Evolutionary conservation across 1,284 basidiomycete species (phyloP).

Genomic region (Rhodotorula mucilaginosa): DNA sequence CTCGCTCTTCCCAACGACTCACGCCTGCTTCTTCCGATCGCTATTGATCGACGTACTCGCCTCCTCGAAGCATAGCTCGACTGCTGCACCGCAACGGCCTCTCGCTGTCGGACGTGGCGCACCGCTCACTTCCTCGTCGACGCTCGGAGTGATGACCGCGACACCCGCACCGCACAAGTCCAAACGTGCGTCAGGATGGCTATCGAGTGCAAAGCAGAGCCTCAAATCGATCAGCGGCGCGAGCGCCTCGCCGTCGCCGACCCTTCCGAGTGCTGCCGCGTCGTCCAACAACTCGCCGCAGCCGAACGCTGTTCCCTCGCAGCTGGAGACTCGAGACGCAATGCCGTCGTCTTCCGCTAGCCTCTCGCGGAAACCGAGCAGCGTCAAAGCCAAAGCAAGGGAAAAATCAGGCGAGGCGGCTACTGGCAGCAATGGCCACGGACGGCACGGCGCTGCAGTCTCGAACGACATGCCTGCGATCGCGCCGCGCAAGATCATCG

Average conservation of each 20-base stretch:
- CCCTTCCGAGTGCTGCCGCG: background rate
- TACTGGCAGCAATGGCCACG: too few species aligned
- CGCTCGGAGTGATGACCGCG: background rate
- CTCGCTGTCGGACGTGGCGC: too few species aligned
- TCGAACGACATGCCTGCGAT: slow-evolving; percentile 7
- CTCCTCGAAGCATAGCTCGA: too few species aligned
- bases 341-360: too few species aligned
- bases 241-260: background rate
- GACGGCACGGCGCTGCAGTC: background rate
- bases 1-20: too few species aligned
- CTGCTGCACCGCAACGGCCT: too few species aligned
- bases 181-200: slow-evolving; percentile 22
- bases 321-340: too few species aligned
- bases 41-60: too few species aligned
- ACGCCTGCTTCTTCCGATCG: too few species aligned
- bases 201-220: slow-evolving; percentile 24
- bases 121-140: background rate
- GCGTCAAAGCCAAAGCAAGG: too few species aligned
- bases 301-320: background rate
- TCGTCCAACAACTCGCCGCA: background rate
- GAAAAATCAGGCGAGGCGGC: too few species aligned
- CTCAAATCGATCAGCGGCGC: slow-evolving; percentile 8
- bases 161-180: background rate
- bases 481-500: slow-evolving; percentile 55
- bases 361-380: too few species aligned